Evolutionary conservation across 371 early-diverging fungal genomes (phyloP), one percentile per base, ranked within the genome.

Genomic region (Mucor sp.): DNA sequence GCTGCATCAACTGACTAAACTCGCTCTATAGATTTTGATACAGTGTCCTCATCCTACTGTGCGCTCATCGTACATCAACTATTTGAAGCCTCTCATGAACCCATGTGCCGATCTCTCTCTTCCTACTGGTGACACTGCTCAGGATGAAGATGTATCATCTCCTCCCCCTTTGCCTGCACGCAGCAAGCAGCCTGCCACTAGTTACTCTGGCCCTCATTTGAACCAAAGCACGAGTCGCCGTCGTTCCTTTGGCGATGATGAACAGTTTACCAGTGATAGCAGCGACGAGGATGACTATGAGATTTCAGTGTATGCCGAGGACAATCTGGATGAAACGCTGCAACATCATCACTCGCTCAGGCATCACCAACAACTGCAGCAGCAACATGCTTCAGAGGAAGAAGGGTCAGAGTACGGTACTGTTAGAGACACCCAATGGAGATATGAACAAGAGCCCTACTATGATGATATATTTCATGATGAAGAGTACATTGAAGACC

Each of bases 21-120:
- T n/a, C 7, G 53, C 17, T 56, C 15, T 32, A 33, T 67, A 80
- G 72, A 68, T 78, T 30, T 71, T 90, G 47, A 79, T 81, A 11
- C 79, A 78, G 44, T 84, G 85, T 44, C 90, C 88, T 44, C 87
- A 85, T 75, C 88, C 89, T 5, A 85, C 84, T n/a, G 72, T 90
- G 19, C 82, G 80, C 47, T 78, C 68, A 32, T 75, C 80, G 0
- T 82, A 82, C 43, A 78, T 79, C 5, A 70, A 76, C 14, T 82
- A 79, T 53, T 55, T 82, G 4, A 73, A 72, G 43, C 84, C 84
- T 1, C 67, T 84, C 9, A 58, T 84, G 59, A 70, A 66, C 11
- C 80, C 84, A 23, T 80, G 78, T 68, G 81, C 84, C 4, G 79
- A 79, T 21, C 48, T 81, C 1, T 58, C 69, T 5, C 8, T 55